phyloP scores from a whole-genome alignment of 352 stramenopile species.

The Pythium phragmiticola region DNA sequence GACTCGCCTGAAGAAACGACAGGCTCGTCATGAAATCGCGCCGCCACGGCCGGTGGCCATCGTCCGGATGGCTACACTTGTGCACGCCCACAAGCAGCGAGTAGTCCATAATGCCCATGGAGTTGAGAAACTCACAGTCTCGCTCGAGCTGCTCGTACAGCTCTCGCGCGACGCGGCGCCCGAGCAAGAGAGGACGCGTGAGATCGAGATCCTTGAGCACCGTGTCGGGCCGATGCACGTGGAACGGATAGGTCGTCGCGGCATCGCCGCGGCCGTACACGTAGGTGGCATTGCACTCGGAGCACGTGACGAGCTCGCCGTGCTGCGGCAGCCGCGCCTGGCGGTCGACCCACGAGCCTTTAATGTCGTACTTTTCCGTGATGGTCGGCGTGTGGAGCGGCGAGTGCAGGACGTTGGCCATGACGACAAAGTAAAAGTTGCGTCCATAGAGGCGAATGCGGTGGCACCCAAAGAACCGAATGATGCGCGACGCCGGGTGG shows the following conservation, averaged over 20 bases:
- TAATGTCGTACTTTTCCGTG: slow-evolving; percentile 74
- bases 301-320: slow-evolving; percentile 61
- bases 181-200: slow-evolving; percentile 41
- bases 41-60: slow-evolving; percentile 11
- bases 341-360: slow-evolving; percentile 73
- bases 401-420: slow-evolving; percentile 77
- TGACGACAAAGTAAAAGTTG: slow-evolving; percentile 83
- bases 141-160: slow-evolving; percentile 50
- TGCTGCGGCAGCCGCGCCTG: slow-evolving; percentile 43
- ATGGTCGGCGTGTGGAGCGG: slow-evolving; percentile 55
- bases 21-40: slow-evolving; percentile 20
- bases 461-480: slow-evolving; percentile 86
- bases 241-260: slow-evolving; percentile 30
- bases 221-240: slow-evolving; percentile 63
- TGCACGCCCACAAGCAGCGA: slow-evolving; percentile 70
- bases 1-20: background rate
- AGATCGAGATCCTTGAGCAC: slow-evolving; percentile 76
- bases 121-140: slow-evolving; percentile 65
- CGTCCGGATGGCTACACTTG: slow-evolving; percentile 45
- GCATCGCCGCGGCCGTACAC: slow-evolving; percentile 37
- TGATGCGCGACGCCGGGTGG: slow-evolving; percentile 68
- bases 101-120: slow-evolving; percentile 82
- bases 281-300: slow-evolving; percentile 62
- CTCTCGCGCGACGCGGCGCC: slow-evolving; percentile 28
- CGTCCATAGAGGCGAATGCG: slow-evolving; percentile 74